Evolutionary conservation across 306 rosid genomes (phyloP), one percentile per base, ranked within the genome.

Genomic region (Canavalia gladiata): DNA sequence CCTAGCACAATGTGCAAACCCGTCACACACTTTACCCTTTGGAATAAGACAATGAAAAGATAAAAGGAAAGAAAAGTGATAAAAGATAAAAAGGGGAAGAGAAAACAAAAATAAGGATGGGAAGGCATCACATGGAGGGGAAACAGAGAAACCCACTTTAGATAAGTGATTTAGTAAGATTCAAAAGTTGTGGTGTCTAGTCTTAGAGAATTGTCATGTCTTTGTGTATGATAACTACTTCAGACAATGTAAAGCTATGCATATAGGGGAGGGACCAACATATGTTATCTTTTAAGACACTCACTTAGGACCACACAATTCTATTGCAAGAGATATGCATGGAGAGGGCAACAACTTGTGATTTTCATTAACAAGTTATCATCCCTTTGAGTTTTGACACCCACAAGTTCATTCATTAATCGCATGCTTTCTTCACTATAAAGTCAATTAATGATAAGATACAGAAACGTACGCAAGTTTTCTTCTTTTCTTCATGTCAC

Each of bases 221-320:
- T 84, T 85, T 75, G 87, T 77, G 82, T 68, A 76, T 84, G 89
- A 89, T 70, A 86, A 88, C 77, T 85, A 84, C 85, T 78, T 81
- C 31, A 68, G 81, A 87, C 90, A 87, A 86, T 54, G 77, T 70
- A 81, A 87, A 86, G 90, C 67, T 85, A 83, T 18, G 25, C 76
- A 35, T 11, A 64, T 49, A 56, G 92, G 82, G 45, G 88, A 90
- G 90, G 93, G 93, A 88, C 97, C 97, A 81, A 57, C 69, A 70
- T 71, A 55, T 45, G 59, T 34, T 68, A 77, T 84, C 83, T 72
- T 62, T 75, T 6, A 76, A 55, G 74, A 83, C 56, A 52, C 84
- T 56, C 76, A 67, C 82, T 77, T 25, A 83, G 95, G 99, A 95
- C 99, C 98, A 93, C 96, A 68, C 87, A 75, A 9, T 82, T 81